Evolutionary conservation across 1,284 basidiomycete species (phyloP), one percentile per base, ranked within the genome.

Genomic region (Pyrrhoderma lamaoense): DNA sequence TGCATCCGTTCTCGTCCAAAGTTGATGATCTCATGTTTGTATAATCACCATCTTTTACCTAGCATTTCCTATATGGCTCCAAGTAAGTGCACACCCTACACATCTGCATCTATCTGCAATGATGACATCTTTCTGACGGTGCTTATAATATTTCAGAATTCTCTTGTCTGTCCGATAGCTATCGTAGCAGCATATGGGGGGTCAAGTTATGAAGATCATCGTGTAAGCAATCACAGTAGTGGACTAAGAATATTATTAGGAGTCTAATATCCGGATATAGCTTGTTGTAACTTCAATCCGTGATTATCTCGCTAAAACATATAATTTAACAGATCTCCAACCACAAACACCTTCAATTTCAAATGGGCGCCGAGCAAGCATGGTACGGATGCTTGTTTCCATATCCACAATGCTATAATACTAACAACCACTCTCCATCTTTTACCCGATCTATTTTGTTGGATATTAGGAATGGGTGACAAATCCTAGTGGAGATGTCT

Each of bases 51-150:
- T 55, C 49, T 36, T 50, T 52, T 27, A n/a, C n/a, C n/a, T 42
- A 89, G 86, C 87, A 1, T 89, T 87, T 71, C 86, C 86, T 13
- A 80, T 89, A 58, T 89, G 86, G 86, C 67, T 89, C 50, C 81
- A 88, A 73, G 86, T 85, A 65, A 61, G 35, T 37, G 8, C 45
- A 34, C n/a, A n/a, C n/a, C n/a, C n/a, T n/a, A n/a, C n/a, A n/a
- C n/a, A 31, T 31, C 5, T 31, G 11, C 27, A 31, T 5, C 5
- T 31, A 31, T 31, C 5, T 11, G 27, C 11, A 11, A 5, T 31
- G 27, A 31, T 31, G 27, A 31, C 27, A 31, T 31, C 27, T 31
- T 31, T 31, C 27, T 31, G 27, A 31, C 27, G 27, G 27, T 31
- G 27, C 27, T 31, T 31, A 31, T 31, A 31, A 37, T 57, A 53